Percentiles rank a stretch among this genome's conserved stretches.
These are phyloP conservation scores for Coniochaeta sp. DNA, from an alignment of 2,329 filamentous ascomycete species.

Conservation along the genomic window DNA sequence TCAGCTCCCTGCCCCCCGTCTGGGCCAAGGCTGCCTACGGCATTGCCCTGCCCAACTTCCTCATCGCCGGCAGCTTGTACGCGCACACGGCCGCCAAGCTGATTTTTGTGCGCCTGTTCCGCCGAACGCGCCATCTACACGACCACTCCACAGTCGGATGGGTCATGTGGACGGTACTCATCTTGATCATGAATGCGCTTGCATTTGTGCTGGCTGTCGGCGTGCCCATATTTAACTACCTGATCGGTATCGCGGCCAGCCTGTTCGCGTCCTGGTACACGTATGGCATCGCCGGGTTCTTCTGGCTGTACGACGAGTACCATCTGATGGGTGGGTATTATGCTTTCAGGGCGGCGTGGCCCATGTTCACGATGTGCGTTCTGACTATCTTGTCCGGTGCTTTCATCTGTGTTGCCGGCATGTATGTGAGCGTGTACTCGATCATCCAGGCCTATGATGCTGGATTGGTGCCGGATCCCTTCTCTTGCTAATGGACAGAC, in stretches of 20 bases:
- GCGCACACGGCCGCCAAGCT: constrained; percentile 44
- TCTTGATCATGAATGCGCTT: constrained; percentile 35
- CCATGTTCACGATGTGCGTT: constrained; percentile 28
- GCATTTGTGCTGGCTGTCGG: constrained; percentile 35
- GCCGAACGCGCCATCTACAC: constrained; percentile 35
- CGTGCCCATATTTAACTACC: constrained; percentile 45
- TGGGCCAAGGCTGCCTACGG: constrained; percentile 44
- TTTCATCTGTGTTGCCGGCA: constrained; percentile 39
- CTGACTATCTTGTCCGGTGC: constrained; percentile 35
- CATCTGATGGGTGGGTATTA: constrained; percentile 29
- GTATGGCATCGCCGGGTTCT: constrained; percentile 42
- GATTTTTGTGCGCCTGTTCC: constrained; percentile 40
- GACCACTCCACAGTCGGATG: constrained; percentile 37
- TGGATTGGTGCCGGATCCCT: constrained; percentile 1
- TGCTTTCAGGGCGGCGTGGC: constrained; percentile 27
- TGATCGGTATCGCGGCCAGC: constrained; percentile 40
- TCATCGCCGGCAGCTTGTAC: constrained; percentile 41
- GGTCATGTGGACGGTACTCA: constrained; percentile 35
- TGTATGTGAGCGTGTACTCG: constrained; percentile 38
- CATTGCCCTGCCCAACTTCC: constrained; percentile 40
- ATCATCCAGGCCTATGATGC: constrained; percentile 8
- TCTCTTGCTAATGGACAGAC: neutral
- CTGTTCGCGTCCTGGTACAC: constrained; percentile 48
- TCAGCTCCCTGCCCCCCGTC: constrained; percentile 33
- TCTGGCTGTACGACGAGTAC: constrained; percentile 43